Evolutionary conservation across 148 eudicot genomes (phyloP), one percentile per base, ranked within the genome.

Genomic region (Amaranthus cruentus): DNA sequence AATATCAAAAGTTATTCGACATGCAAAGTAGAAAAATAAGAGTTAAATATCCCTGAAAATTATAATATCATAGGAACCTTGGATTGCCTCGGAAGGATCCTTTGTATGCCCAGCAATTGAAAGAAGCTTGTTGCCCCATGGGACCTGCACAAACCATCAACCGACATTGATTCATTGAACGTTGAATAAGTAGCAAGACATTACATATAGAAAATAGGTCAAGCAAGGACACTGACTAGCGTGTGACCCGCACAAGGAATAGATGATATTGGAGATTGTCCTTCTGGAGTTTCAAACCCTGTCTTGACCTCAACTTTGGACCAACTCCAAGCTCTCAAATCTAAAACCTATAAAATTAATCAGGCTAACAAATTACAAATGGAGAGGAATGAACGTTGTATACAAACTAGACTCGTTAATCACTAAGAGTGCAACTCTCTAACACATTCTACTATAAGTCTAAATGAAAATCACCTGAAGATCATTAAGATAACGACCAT

Each of bases 401-500:
- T 6, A 28, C 38, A 28, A 28, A 28, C 38, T 28, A 14, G 38
- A 48, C 15, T 48, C 47, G 50, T 28, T 48, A 57, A 52, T 47
- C 46, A 15, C 63, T 18, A 51, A 12, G 13, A 66, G 53, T 28
- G 28, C 15, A 57, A 46, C 49, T 28, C 62, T 8, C 9, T 4
- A 54, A 61, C 69, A 46, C 42, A 47, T 56, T 52, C 44, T 54
- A 57, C 52, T 57, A 21, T 48, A 47, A 21, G 15, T 62, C 52
- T 10, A 49, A 48, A 62, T 21, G 62, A 15, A 6, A 51, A 59
- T 75, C 77, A 95, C 99, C 97, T 95, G 99, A 75, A 95, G 96
- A 86, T 95, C 99, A 78, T 74, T 92, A 70, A 95, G 90, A 87
- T 95, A 95, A 62, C 97, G 99, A 15, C 99, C 99, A 84, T 95